Evolutionary conservation across 73 alveolate species (phyloP), one percentile per base, ranked within the genome.

Genomic region (Uronychia setigera): DNA sequence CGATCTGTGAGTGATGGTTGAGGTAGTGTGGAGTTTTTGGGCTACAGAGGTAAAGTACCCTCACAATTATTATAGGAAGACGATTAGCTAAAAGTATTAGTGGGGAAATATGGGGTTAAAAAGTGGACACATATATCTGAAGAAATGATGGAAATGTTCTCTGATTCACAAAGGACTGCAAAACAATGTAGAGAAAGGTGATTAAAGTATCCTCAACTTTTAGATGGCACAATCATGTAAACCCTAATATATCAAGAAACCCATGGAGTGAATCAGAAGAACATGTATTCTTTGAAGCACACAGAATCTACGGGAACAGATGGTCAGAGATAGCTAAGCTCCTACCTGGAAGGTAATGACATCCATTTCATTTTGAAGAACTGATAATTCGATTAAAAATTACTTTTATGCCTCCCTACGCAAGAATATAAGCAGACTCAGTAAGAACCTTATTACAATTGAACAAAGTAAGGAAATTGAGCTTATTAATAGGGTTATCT

Each of bases 361-460:
- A 25, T 30, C 58, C 32, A 32, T 27, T 30, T 27, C 81, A 5
- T 31, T 76, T 28, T 30, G 30, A 1, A 58, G 86, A 33, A 91
- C 89, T 57, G 96, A 91, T 74, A 91, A 91, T 34, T 82, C 88
- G 9, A 88, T 91, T 35, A 91, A 91, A 76, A 91, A 91, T 81
- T 87, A 91, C 75, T 91, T 91, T 59, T 86, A 91, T 74, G 85
- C 96, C 5, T 76, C 85, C 33, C 46, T 91, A 29, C 80, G 95
- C 19, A 90, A 90, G 77, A 80, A 74, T 76, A 85, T 90, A 26
- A 78, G 92, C 33, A 85, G 67, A 19, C 67, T 46, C 19, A 11
- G n/a, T 11, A 46, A 46, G 19, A 46, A 46, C 67, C 67, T 46
- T 19, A 46, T 46, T 11, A 46, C 67, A 11, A 46, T 46, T 46